phyloP scores from a whole-genome alignment of 2,329 filamentous ascomycete genomes.

The Pseudogymnoascus sp. region DNA sequence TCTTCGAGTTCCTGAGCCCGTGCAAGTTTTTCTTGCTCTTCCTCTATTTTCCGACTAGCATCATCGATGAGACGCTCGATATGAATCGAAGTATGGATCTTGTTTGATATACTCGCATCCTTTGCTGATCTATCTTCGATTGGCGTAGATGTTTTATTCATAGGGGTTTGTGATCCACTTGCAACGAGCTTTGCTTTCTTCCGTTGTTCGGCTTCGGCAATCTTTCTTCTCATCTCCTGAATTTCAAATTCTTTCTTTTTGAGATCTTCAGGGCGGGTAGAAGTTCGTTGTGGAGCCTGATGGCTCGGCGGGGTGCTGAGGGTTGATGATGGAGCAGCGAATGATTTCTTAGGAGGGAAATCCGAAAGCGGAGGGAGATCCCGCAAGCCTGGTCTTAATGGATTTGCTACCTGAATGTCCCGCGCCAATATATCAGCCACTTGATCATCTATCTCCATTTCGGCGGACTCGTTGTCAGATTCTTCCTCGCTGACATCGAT shows the following conservation, averaged over 20 bases:
- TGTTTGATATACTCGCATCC: conserved; percentile 17
- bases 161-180: conserved; percentile 27
- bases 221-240: conserved; percentile 48
- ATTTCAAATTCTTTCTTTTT: conserved; percentile 52
- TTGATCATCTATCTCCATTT: conserved; percentile 58
- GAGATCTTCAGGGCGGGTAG: conserved; percentile 35
- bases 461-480: conserved; percentile 54
- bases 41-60: conserved; percentile 19
- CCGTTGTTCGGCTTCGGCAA: conserved; percentile 29
- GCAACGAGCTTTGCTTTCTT: conserved; percentile 26
- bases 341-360: conserved; percentile 28
- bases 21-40: conserved; percentile 25
- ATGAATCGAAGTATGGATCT: conserved; percentile 24
- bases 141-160: conserved; percentile 16
- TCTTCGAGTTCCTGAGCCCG: conserved; percentile 24
- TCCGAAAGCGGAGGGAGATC: conserved; percentile 42
- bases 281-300: conserved; percentile 18
- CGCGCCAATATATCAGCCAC: conserved; percentile 36
- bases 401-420: conserved; percentile 31
- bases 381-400: conserved; percentile 29
- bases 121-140: conserved; percentile 13
- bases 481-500: conserved; percentile 77
- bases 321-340: conserved; percentile 23
- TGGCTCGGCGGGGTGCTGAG: conserved; percentile 23
- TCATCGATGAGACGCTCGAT: conserved; percentile 25